Evolutionary conservation across 2,329 filamentous ascomycete genomes (phyloP), one percentile per base, ranked within the genome.

Genomic region (Fonsecaea erecta): DNA sequence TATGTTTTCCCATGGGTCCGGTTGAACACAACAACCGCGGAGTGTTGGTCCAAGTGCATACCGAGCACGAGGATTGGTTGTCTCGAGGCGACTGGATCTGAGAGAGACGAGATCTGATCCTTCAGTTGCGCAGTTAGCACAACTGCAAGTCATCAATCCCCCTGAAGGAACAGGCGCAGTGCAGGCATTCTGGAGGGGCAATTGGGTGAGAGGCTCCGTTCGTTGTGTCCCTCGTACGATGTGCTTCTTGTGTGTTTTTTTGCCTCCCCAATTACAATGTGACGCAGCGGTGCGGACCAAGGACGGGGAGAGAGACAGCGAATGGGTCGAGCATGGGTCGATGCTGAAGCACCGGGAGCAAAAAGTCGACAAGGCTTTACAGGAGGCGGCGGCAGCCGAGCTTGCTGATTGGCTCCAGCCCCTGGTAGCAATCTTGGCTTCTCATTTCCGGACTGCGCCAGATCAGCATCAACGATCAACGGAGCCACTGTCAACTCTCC

Each of bases 401-500:
- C 14, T 8, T 14, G 16, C 57, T 40, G 46, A 60, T 60, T 60
- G 40, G 57, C 43, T 37, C 16, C 30, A 24, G 9, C 43, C 56
- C 57, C 43, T 60, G 43, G 26, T 11, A 7, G 9, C 46, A 51
- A 60, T 51, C 52, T 61, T 57, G 57, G 57, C 62, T 16, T 30
- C 26, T 65, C 57, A 65, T 65, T 61, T 65, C 62, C 57, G 35
- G 43, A 24, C 18, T 18, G 37, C 57, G 52, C 62, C 57, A 55
- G 62, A 53, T 60, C 56, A 54, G 51, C 59, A 46, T 7, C n/a
- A 12, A 24, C 21, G 11, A 30, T 8, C 28, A 30, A 3, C 28
- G 28, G 8, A 8, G 30, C 51, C 43, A 48, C 43, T 48, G 11
- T 1, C 43, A 24, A 48, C 18, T 48, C 21, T 48, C 18, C 21